Percentiles rank a stretch among this genome's conserved stretches.
These are phyloP conservation scores for Mycena leptocephala DNA, from an alignment of 768 basidiomycete species.

Conservation along the genomic window DNA sequence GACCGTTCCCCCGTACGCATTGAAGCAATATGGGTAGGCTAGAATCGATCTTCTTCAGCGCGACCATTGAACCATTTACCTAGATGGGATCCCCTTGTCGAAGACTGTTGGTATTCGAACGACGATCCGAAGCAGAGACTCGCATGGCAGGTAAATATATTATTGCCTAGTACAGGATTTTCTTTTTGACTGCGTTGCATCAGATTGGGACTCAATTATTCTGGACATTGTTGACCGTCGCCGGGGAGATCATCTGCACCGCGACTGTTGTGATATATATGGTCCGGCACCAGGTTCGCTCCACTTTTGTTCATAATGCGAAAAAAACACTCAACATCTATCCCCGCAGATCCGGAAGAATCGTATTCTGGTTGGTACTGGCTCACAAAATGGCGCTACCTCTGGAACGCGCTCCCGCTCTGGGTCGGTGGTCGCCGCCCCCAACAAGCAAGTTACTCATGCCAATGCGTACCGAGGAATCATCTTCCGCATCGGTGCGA, in stretches of 20 bases:
- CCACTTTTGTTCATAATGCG: background rate
- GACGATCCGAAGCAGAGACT: constrained; percentile 29
- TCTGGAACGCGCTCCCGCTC: constrained; percentile 12
- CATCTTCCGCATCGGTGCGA: constrained; percentile 36
- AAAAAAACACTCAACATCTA: background rate
- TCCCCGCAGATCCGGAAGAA: background rate
- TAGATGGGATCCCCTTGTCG: constrained; percentile 39
- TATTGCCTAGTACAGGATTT: no score
- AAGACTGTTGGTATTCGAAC: constrained; percentile 42
- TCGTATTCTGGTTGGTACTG: background rate
- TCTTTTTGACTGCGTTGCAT: background rate
- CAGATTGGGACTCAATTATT: constrained; percentile 39
- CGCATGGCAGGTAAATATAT: constrained; percentile 39
- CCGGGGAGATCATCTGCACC: constrained; percentile 30
- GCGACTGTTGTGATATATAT: constrained; percentile 29
- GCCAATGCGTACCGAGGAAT: constrained; percentile 27
- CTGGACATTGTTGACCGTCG: constrained; percentile 35
- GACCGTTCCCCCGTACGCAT: constrained; percentile 40
- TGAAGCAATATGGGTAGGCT: constrained; percentile 40
- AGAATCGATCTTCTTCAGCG: background rate
- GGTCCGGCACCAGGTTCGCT: constrained; percentile 41
- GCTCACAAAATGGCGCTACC: background rate
- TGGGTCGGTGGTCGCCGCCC: background rate
- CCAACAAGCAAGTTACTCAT: constrained; percentile 6
- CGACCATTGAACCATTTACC: background rate